phyloP scores from a whole-genome alignment of 148 eudicot species.

The Cornus controversa region DNA sequence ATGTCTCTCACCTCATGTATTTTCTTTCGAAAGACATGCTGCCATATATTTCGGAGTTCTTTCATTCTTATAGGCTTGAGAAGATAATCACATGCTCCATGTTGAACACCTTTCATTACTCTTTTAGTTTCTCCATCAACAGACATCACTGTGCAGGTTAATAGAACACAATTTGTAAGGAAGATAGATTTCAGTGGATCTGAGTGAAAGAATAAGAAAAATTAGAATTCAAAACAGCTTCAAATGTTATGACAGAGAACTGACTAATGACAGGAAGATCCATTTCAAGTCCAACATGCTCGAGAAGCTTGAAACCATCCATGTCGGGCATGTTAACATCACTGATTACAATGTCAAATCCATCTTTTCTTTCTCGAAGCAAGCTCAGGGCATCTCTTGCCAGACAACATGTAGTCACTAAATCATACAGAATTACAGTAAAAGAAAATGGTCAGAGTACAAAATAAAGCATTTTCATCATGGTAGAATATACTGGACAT shows the following conservation, averaged over 20 bases:
- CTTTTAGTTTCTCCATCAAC: slow-evolving; percentile 96
- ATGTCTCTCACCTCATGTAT: slow-evolving; percentile 82
- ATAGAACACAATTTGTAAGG: background rate
- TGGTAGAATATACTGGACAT: background rate
- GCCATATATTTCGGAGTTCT: slow-evolving; percentile 96
- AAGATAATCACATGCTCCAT: slow-evolving; percentile 97
- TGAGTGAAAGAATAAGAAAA: slow-evolving; percentile 12
- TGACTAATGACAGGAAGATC: slow-evolving; percentile 97
- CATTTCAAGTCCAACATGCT: slow-evolving; percentile 97
- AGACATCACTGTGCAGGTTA: slow-evolving; percentile 82
- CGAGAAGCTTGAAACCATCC: slow-evolving; percentile 98
- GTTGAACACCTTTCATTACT: slow-evolving; percentile 98
- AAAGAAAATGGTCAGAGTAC: slow-evolving; percentile 7
- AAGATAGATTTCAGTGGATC: background rate
- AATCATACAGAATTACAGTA: slow-evolving; percentile 19
- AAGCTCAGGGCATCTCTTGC: slow-evolving; percentile 81
- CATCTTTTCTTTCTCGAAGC: slow-evolving; percentile 90
- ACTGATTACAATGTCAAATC: slow-evolving; percentile 91
- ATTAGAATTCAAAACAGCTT: background rate
- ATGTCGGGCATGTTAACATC: slow-evolving; percentile 99
- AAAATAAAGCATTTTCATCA: background rate
- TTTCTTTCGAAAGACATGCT: slow-evolving; percentile 82
- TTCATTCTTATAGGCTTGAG: slow-evolving; percentile 96
- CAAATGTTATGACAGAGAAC: slow-evolving; percentile 19
- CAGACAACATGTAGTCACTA: slow-evolving; percentile 92